Evolutionary conservation across 2,329 filamentous ascomycete species (phyloP), one percentile per base, ranked within the genome.

Genomic region (Xylariales sp.): DNA sequence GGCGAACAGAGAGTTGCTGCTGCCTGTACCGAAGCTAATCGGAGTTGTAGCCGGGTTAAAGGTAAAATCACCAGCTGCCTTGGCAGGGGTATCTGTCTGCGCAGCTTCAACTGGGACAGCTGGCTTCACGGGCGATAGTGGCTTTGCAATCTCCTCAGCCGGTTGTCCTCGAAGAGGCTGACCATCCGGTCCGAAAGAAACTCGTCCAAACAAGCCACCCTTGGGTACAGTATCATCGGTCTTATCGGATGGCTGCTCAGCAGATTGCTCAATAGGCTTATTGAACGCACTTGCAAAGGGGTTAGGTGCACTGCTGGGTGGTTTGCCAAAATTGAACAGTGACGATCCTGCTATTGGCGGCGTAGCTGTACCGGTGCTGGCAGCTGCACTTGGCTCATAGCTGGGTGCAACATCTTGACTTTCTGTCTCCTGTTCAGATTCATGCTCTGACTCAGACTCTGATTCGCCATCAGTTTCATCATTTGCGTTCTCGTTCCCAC

Each of bases 381-480:
- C 61, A 42, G 61, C 62, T 38, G 58, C 61, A 39, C 62, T 68
- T 8, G 61, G 62, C 40, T 67, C 67, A 24, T 70, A 63, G 38
- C 63, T 67, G 43, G 67, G 61, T 15, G 56, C 63, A 18, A 57
- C 60, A 39, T 66, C 65, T 40, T 69, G 66, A 28, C 61, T 63
- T 15, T 64, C 69, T 4, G 57, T 53, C 36, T 64, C 60, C 13
- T 67, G 54, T 20, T 71, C 67, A 3, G 65, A 65, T 15, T 67
- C 67, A 14, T 64, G 57, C 40, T 69, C 67, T 43, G 62, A 67
- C 44, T 74, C 68, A 6, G 55, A 61, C 35, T 71, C 71, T 14
- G 66, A 66, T 13, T 73, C 69, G 24, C 51, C 52, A 29, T 54
- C 56, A 6, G 43, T 48, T 11, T 65, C 66, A 14, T 57, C 63